Evolutionary conservation across 1,284 basidiomycete species (phyloP).

Genomic region (Boletus austroedulis): DNA sequence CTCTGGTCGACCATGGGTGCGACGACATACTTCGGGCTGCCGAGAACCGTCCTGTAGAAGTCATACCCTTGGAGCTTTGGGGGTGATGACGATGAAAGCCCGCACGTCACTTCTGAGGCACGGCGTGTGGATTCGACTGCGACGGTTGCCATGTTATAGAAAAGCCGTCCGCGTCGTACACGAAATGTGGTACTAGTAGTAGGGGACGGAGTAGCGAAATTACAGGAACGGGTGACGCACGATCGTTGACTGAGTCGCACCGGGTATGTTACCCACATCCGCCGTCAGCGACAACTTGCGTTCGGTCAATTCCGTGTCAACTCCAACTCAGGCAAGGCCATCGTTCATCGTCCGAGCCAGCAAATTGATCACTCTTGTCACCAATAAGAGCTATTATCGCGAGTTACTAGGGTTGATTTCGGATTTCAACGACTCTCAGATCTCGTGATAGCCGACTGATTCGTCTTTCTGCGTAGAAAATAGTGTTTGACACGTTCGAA

Average conservation of each 20-base stretch:
- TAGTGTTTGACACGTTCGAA: too few species aligned
- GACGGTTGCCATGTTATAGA: conserved; percentile 2
- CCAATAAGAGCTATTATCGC: too few species aligned
- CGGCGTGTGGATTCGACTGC: not conserved
- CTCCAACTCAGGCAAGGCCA: too few species aligned
- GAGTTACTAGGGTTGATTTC: too few species aligned
- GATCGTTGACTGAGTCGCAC: not conserved
- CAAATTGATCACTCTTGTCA: too few species aligned
- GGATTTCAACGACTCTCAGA: too few species aligned
- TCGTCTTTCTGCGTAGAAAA: too few species aligned
- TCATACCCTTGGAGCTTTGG: conserved; percentile 28
- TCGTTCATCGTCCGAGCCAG: too few species aligned
- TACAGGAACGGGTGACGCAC: not conserved
- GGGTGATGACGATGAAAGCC: not conserved
- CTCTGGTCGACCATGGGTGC: conserved; percentile 99
- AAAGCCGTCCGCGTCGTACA: conserved; percentile 2
- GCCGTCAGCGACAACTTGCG: not conserved
- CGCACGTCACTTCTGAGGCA: not conserved
- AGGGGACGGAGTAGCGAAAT: not conserved
- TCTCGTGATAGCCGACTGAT: too few species aligned
- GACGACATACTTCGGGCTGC: conserved; percentile 84
- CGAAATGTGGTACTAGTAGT: not conserved
- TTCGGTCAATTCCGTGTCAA: too few species aligned
- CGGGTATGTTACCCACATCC: conserved; percentile 3
- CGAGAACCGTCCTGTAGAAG: conserved; percentile 71